Percentiles rank a stretch among this genome's conserved stretches.
phyloP scores from a whole-genome alignment of 257 asterid genomes.

The Cordia subcordata region DNA sequence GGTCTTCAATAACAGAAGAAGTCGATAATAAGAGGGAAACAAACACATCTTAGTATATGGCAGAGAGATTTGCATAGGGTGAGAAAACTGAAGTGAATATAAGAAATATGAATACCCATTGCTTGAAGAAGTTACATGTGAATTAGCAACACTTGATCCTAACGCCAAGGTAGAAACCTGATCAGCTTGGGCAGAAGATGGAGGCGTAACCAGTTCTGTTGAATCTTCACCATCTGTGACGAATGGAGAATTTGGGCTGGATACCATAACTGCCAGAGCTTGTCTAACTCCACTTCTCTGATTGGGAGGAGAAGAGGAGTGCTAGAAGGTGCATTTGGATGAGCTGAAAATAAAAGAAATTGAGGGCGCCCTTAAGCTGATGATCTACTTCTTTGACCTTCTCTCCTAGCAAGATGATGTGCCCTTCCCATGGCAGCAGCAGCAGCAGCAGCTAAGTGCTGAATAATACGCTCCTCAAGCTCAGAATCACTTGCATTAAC shows the following conservation, averaged over 20 bases:
- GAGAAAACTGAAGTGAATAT: not conserved
- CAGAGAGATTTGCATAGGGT: not conserved
- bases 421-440: conserved; percentile 97
- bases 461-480: conserved; percentile 85
- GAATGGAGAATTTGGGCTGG: conserved; percentile 30
- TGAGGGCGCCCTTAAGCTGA: conserved; percentile 80
- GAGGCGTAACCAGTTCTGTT: conserved; percentile 18
- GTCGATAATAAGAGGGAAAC: too few relatives aligned
- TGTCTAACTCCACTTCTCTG: too few relatives aligned
- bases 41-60: too few relatives aligned
- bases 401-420: conserved; percentile 78
- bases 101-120: conserved; percentile 39
- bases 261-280: not conserved
- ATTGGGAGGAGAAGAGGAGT: too few relatives aligned
- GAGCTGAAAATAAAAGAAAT: conserved; percentile 65
- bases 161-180: conserved; percentile 34
- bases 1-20: conserved; percentile 27
- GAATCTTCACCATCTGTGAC: conserved; percentile 53
- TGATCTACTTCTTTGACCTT: conserved; percentile 61
- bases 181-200: conserved; percentile 39
- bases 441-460: conserved; percentile 91
- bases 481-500: conserved; percentile 80
- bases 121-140: conserved; percentile 22
- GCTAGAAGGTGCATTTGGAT: conserved; percentile 41
- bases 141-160: conserved; percentile 35